These are phyloP conservation scores for Colletotrichum lindemuthianum DNA, from an alignment of 2,329 filamentous ascomycete genomes.

Conservation along the genomic window DNA sequence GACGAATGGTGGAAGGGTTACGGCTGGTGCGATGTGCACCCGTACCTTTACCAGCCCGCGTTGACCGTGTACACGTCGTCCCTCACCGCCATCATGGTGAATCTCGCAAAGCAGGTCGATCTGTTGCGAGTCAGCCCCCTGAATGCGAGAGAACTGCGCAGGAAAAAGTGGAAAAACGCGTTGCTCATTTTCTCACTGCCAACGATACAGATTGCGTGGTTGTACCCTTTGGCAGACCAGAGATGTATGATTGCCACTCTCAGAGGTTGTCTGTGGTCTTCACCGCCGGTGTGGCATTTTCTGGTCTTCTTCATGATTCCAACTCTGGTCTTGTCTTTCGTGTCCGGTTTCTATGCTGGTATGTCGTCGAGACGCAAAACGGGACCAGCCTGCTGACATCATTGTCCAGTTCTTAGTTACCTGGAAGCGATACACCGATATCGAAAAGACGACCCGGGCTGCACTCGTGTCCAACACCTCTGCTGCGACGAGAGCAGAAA, in stretches of 20 bases:
- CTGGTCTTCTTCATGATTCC: slow-evolving; percentile 60
- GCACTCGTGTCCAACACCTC: slow-evolving; percentile 53
- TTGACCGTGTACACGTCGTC: slow-evolving; percentile 60
- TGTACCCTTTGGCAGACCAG: slow-evolving; percentile 57
- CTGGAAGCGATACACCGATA: slow-evolving; percentile 58
- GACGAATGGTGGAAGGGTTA: slow-evolving; percentile 60
- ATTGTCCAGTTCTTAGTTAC: slow-evolving; percentile 54
- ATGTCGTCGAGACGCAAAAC: slow-evolving; percentile 41
- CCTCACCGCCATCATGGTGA: slow-evolving; percentile 64
- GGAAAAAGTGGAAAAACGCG: slow-evolving; percentile 57
- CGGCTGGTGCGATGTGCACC: slow-evolving; percentile 64
- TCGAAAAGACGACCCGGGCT: slow-evolving; percentile 53
- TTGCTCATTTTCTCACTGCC: slow-evolving; percentile 66
- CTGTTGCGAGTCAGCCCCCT: slow-evolving; percentile 53
- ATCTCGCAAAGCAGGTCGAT: slow-evolving; percentile 61
- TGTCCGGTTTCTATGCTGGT: slow-evolving; percentile 60
- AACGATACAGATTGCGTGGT: slow-evolving; percentile 58
- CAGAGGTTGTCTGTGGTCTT: slow-evolving; percentile 58
- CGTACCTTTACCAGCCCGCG: slow-evolving; percentile 54
- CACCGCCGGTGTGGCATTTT: slow-evolving; percentile 58
- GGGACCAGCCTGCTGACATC: slow-evolving; percentile 5
- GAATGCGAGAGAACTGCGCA: slow-evolving; percentile 52
- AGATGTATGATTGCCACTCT: slow-evolving; percentile 62
- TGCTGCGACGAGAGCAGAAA: slow-evolving; percentile 54
- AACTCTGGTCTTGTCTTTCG: slow-evolving; percentile 53